phyloP scores from a whole-genome alignment of 2,329 filamentous ascomycete species.

The Ophiocordyceps australis region DNA sequence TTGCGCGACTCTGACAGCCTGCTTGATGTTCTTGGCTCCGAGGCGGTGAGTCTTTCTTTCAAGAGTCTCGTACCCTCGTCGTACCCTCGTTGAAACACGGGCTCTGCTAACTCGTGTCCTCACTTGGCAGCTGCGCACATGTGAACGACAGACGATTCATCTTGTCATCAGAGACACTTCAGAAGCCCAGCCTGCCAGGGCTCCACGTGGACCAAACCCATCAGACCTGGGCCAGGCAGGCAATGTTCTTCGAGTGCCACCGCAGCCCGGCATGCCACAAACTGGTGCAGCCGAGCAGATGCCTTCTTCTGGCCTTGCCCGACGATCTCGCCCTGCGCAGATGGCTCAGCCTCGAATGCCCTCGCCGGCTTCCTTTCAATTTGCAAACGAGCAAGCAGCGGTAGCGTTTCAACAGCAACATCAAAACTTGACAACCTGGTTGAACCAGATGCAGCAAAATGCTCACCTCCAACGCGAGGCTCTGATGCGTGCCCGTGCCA shows the following conservation, averaged over 20 bases:
- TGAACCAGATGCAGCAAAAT: constrained; percentile 21
- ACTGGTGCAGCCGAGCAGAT: too few relatives aligned
- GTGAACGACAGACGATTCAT: constrained; percentile 32
- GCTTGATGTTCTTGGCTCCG: constrained; percentile 35
- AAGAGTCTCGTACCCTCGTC: too few relatives aligned
- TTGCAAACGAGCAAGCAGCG: too few relatives aligned
- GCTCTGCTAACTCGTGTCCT: too few relatives aligned
- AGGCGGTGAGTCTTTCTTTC: constrained; percentile 22
- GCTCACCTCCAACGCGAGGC: constrained; percentile 16
- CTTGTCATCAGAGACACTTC: constrained; percentile 26
- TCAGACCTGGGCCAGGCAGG: too few relatives aligned
- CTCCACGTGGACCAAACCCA: too few relatives aligned
- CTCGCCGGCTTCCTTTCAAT: constrained; percentile 10
- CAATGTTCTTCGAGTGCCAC: too few relatives aligned
- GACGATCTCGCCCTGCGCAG: constrained; percentile 5
- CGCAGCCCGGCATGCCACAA: too few relatives aligned
- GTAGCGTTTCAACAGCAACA: constrained; percentile 19
- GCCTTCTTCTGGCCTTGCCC: too few relatives aligned
- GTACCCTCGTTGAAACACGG: too few relatives aligned
- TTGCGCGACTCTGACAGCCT: constrained; percentile 35
- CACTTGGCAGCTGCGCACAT: constrained; percentile 23
- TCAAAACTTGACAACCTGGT: constrained; percentile 23
- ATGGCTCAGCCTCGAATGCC: constrained; percentile 12
- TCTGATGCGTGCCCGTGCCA: constrained; percentile 19
- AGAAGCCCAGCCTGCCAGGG: constrained; percentile 11